These are phyloP conservation scores for Carallia brachiata DNA, from an alignment of 345 rosid species.

Conservation along the genomic window DNA sequence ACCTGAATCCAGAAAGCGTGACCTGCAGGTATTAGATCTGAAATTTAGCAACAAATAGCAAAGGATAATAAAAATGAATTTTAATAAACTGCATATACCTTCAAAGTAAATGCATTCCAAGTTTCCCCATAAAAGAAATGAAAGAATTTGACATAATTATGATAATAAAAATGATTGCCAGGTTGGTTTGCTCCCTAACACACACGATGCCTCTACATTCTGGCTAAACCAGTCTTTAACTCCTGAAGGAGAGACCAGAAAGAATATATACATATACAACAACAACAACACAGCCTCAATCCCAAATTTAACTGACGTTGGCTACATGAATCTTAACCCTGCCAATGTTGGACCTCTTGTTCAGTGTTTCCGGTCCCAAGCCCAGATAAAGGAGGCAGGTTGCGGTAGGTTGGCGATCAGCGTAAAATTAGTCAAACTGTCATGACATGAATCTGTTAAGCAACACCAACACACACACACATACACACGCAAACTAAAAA, in stretches of 20 bases:
- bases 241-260: background rate
- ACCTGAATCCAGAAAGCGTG: slow-evolving; percentile 86
- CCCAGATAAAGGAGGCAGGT: too few relatives aligned
- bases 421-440: too few relatives aligned
- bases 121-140: background rate
- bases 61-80: background rate
- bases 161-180: background rate
- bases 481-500: background rate
- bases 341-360: too few relatives aligned
- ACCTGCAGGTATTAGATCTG: slow-evolving; percentile 44
- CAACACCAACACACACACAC: too few relatives aligned
- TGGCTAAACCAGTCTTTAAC: background rate
- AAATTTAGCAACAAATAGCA: background rate
- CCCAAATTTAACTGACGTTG: too few relatives aligned
- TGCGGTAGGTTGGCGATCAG: too few relatives aligned
- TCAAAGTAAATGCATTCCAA: background rate
- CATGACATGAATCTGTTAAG: too few relatives aligned
- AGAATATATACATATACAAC: background rate
- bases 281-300: too few relatives aligned
- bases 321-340: too few relatives aligned
- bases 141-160: too few relatives aligned
- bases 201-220: background rate
- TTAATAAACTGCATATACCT: background rate
- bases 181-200: background rate
- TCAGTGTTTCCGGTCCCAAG: too few relatives aligned